Evolutionary conservation across 768 basidiomycete species (phyloP).

Genomic region (Rhodotorula sphaerocarpa): DNA sequence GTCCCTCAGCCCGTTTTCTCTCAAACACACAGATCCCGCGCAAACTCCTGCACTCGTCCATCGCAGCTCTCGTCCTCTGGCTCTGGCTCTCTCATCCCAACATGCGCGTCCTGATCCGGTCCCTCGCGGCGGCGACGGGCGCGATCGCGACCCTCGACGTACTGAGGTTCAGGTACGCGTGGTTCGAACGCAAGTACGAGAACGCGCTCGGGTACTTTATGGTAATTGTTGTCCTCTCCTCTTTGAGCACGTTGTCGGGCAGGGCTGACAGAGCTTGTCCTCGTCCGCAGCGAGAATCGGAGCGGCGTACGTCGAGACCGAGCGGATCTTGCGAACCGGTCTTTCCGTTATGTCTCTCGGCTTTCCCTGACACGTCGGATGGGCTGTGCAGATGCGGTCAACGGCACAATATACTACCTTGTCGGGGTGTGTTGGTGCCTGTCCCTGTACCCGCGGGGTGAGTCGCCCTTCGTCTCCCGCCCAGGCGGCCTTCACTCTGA

Average conservation of each 20-base stretch:
- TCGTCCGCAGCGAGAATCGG: constrained; percentile 26
- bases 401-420: constrained; percentile 38
- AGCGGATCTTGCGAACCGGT: constrained; percentile 5
- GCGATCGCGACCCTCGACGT: constrained; percentile 34
- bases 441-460: constrained; percentile 37
- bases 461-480: neutral
- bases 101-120: constrained; percentile 20
- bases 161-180: constrained; percentile 23
- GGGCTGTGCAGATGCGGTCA: constrained; percentile 16
- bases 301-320: constrained; percentile 3
- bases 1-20: neutral
- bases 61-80: constrained; percentile 26
- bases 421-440: constrained; percentile 37
- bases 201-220: constrained; percentile 20
- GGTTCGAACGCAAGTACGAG: constrained; percentile 36
- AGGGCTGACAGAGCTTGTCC: neutral
- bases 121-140: constrained; percentile 15
- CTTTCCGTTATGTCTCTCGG: too few relatives aligned
- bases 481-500: neutral
- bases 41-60: constrained; percentile 35
- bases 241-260: neutral
- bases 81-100: constrained; percentile 33
- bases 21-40: constrained; percentile 30
- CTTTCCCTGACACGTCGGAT: too few relatives aligned
- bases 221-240: neutral